Conservation (phyloP, 1,139 yeast genomes). For the Kodamaea sp. region DNA sequence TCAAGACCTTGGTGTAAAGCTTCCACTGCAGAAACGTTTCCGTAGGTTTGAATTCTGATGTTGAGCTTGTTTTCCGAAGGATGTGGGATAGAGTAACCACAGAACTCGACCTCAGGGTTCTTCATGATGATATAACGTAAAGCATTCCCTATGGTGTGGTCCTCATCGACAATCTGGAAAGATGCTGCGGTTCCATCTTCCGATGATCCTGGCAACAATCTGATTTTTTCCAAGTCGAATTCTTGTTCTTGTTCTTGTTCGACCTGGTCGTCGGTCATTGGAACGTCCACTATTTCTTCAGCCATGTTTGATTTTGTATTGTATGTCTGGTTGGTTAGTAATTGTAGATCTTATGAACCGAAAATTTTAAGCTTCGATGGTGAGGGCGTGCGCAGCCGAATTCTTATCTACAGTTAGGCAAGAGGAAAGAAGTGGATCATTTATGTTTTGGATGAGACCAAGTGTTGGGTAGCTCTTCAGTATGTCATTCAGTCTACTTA, state of each 20-base stretch:
- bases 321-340: conserved; percentile 2
- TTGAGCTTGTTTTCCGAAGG: conserved; percentile 92
- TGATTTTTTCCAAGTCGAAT: conserved; percentile 52
- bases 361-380: conserved; percentile 10
- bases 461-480: too few relatives aligned
- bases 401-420: too few relatives aligned
- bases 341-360: conserved; percentile 4
- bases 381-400: conserved; percentile 8
- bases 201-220: conserved; percentile 81
- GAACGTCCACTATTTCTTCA: conserved; percentile 24
- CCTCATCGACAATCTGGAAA: conserved; percentile 89
- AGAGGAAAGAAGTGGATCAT: too few relatives aligned
- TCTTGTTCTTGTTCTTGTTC: conserved; percentile 36
- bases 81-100: conserved; percentile 99
- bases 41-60: conserved; percentile 92
- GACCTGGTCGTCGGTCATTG: conserved; percentile 23
- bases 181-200: conserved; percentile 96
- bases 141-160: conserved; percentile 94
- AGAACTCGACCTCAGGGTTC: conserved; percentile 96
- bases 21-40: conserved; percentile 83
- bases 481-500: too few relatives aligned
- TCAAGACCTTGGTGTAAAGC: conserved; percentile 91
- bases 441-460: too few relatives aligned
- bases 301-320: conserved; percentile 18
- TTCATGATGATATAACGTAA: conserved; percentile 93